Base-by-base conservation (phyloP, 148 eudicot species). In the Diospyros kaki region DNA sequence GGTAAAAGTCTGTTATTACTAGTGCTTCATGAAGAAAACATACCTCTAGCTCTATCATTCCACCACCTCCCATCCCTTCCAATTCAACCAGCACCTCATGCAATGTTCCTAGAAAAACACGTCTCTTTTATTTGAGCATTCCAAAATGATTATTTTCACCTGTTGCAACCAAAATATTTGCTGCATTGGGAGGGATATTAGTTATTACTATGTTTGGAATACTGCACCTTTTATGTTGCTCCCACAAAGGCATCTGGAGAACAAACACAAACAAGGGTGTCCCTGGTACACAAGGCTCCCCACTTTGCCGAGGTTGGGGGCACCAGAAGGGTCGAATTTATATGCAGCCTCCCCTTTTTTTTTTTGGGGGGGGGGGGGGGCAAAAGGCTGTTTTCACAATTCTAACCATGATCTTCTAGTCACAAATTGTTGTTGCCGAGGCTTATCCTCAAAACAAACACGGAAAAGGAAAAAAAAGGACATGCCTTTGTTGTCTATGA, bases 1-100 rank as follows among this genome's bases (percentile, higher is more conserved):
- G 13, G 2, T 61, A 38, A 69, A 54, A 40, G 58, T 13, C 11
- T 54, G 60, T 51, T 28, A 18, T 38, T 48, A 77, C 28, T 61
- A 42, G 39, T 44, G 60, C 46, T 67, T 77, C 72, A 82, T 38
- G 58, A 56, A 46, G 55, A 74, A 75, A 81, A 82, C 81, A 72
- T 86, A 92, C 98, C 98, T 95, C 98, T 56, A 95, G 76, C 75
- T 86, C 84, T 79, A 95, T 82, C 91, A 90, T 85, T 81, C 98
- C 98, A 78, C 98, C 98, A 83, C 97, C 94, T 86, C 98, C 98
- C 92, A 95, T 95, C 74, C 98, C 98, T 83, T 95, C 98, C 89
- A 95, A 86, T 70, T 90, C 97, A 72, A 95, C 90, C 82, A 92
- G 82, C 85, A 92, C 80, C 73, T 90, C 94, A 81, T 90, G 97